Conservation (phyloP, 345 rosid genomes). For the Nephelium lappaceum region DNA sequence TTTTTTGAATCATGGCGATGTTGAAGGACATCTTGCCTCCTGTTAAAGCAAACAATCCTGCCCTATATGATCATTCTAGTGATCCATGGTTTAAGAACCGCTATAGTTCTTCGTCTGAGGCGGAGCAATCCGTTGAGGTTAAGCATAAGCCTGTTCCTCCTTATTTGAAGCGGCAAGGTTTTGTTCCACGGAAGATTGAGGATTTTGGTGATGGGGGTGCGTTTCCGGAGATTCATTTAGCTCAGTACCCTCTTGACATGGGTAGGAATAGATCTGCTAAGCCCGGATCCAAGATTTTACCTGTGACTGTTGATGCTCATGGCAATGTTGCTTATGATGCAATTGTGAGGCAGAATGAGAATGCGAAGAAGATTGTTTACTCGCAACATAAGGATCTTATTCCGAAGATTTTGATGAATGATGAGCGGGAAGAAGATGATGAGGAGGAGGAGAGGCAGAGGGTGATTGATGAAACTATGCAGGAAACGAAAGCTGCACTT, state of each 20-base stretch:
- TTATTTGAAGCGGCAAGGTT: constrained; percentile 73
- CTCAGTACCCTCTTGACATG: constrained; percentile 93
- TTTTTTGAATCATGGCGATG: constrained; percentile 43
- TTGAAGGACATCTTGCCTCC: constrained; percentile 75
- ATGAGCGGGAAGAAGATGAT: constrained; percentile 40
- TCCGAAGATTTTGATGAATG: constrained; percentile 69
- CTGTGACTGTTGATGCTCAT: constrained; percentile 82
- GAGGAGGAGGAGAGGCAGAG: constrained; percentile 63
- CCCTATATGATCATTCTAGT: constrained; percentile 78
- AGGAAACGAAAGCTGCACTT: constrained; percentile 72
- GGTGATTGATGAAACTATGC: constrained; percentile 69
- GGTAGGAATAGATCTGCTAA: constrained; percentile 66
- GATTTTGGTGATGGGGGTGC: constrained; percentile 99
- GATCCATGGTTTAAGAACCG: constrained; percentile 96
- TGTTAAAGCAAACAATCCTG: constrained; percentile 52
- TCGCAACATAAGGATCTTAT: constrained; percentile 81
- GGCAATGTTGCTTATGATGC: constrained; percentile 94
- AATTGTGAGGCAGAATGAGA: constrained; percentile 76
- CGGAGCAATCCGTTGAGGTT: constrained; percentile 40
- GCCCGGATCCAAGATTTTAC: constrained; percentile 78
- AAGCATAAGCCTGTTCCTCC: constrained; percentile 65
- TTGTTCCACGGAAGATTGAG: constrained; percentile 77
- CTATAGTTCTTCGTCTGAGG: constrained; percentile 50
- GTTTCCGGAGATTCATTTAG: constrained; percentile 89
- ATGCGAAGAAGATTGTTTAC: constrained; percentile 72